Conservation (phyloP, 2,329 filamentous ascomycete species). For the Blastomyces gilchristii region DNA sequence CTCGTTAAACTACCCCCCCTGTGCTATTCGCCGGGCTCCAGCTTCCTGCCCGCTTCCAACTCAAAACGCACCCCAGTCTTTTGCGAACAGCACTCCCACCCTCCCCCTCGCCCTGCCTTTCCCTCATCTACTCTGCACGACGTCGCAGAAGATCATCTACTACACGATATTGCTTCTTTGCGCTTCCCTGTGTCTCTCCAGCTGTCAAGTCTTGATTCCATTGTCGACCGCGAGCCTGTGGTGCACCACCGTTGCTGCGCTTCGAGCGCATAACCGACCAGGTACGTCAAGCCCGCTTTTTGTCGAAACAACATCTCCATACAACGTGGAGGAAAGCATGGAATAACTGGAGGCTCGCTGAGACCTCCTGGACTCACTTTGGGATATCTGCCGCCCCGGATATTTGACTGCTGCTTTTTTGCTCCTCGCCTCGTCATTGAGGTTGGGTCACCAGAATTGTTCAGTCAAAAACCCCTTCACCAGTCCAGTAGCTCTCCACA, state of each 20-base stretch:
- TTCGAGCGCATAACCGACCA: conserved; percentile 5
- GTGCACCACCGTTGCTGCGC: conserved; percentile 6
- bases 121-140: background rate
- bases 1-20: background rate
- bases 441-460: background rate
- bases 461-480: conserved; percentile 1
- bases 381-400: background rate
- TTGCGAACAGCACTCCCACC: conserved; percentile 8
- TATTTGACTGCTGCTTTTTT: background rate
- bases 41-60: conserved; percentile 1
- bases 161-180: background rate
- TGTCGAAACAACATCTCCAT: background rate
- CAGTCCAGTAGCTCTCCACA: background rate
- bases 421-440: background rate
- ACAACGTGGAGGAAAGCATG: background rate
- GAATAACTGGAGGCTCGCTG: background rate
- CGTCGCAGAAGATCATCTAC: conserved; percentile 1
- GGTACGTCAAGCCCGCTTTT: conserved; percentile 4
- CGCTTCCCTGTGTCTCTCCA: background rate
- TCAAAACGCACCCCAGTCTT: background rate
- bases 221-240: background rate
- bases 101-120: background rate
- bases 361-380: background rate
- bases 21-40: background rate
- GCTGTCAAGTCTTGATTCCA: background rate